These are phyloP conservation scores for Scytalidium sp. DNA, from an alignment of 2,329 filamentous ascomycete genomes.

Conservation along the genomic window DNA sequence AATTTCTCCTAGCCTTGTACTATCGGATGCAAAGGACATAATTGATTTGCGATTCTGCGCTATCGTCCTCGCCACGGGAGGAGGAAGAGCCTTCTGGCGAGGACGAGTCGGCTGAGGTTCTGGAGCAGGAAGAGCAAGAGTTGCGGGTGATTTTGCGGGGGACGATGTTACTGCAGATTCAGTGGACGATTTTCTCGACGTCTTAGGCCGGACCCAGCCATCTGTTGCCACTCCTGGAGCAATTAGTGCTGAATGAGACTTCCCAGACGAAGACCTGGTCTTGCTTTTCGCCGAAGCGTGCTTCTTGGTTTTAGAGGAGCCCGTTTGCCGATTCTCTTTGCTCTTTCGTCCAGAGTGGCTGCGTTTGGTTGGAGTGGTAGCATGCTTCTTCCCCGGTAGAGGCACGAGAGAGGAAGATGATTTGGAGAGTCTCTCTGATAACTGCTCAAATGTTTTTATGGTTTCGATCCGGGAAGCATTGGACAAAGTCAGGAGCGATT, in stretches of 20 bases:
- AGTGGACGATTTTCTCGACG: constrained; percentile 11
- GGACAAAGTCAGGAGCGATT: constrained; percentile 44
- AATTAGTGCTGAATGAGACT: constrained; percentile 13
- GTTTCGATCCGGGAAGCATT: constrained; percentile 45
- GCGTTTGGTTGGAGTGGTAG: constrained; percentile 1
- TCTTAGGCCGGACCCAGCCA: constrained; percentile 21
- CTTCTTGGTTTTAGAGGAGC: neutral
- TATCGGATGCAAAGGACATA: constrained; percentile 38
- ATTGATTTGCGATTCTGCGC: constrained; percentile 22
- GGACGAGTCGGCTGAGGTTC: neutral
- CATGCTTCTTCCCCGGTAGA: neutral
- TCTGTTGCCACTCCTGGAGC: constrained; percentile 19
- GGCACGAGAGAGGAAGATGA: constrained; percentile 14
- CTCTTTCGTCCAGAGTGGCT: constrained; percentile 6
- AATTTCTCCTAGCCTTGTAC: constrained; percentile 44
- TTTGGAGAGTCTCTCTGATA: constrained; percentile 35
- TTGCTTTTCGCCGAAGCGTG: constrained; percentile 15
- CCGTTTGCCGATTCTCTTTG: neutral
- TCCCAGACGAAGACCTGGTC: constrained; percentile 9
- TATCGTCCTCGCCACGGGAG: constrained; percentile 2
- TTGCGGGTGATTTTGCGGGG: neutral
- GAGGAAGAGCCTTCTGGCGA: constrained; percentile 1
- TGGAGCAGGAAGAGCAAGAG: neutral
- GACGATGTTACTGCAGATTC: constrained; percentile 3
- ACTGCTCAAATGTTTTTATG: constrained; percentile 44